Evolutionary conservation across 75 land plant species (phyloP), one percentile per base, ranked within the genome.

Genomic region (Ceratopteris richardii): DNA sequence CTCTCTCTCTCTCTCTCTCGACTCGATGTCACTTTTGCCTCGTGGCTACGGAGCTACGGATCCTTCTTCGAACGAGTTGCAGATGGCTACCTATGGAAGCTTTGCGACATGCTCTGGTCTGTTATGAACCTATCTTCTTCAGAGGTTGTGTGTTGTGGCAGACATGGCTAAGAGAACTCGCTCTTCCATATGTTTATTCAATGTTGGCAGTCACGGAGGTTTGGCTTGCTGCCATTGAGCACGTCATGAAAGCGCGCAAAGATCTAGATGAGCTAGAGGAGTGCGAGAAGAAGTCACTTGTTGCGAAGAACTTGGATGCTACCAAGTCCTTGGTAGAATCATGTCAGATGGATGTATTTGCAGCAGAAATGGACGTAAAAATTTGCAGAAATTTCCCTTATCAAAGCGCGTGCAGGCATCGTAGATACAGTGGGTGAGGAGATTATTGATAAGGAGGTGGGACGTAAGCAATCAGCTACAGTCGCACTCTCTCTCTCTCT

Each of bases 381-480:
- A 79, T 82, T n/a, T 65, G 98, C 98, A 13, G 81, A 86, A 51
- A 64, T 67, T 10, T 68, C 82, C 19, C 69, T 88, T 1, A 52
- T 81, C 2, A 61, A 55, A 20, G 75, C 65, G 36, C 72, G 68
- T 36, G 75, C 65, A 40, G 66, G 58, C 9, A 31, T 47, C 56
- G 46, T 9, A 17, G 74, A 56, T 9, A 39, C 23, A 46, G 40
- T 61, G 13, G 29, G 4, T 19, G 56, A 54, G 56, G 81, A 52
- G 44, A 77, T 28, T 24, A 73, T 76, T 21, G 69, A 73, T 59
- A 82, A 60, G 39, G 73, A 81, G 37, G 73, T 56, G 18, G 98
- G 89, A 69, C 74, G 98, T n/a, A 42, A 69, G 50, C 96, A 94
- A 62, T 94, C 96, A 12, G 62, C 75, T 29, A 88, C 79, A 60